Base-by-base conservation (phyloP, 2,329 filamentous ascomycete species). In the Pezicula carpinea region DNA sequence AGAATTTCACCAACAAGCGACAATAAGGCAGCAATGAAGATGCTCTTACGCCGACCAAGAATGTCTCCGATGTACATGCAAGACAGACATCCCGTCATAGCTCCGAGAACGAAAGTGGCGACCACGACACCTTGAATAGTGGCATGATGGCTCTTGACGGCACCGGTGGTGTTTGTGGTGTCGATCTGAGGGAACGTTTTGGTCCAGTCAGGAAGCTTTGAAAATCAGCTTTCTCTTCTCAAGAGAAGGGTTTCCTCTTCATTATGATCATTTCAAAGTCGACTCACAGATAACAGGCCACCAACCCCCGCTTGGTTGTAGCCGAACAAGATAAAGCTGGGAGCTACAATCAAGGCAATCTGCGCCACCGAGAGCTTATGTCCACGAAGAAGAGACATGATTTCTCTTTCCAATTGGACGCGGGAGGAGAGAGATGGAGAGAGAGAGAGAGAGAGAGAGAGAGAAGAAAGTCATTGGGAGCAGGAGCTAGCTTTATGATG, bases 1-100 rank as follows among this genome's bases (percentile, higher is more conserved):
- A 75, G 64, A n/a, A 68, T 58, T 13, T 68, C 66, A 26, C 71
- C 71, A 39, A 74, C 58, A 5, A 74, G 51, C 47, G 69, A 69
- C 39, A 68, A 65, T 13, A 67, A 52, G 5, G 59, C 64, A n/a
- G 62, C 68, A 3, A 63, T 56, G 44, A 72, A 65, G 36, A 72
- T 71, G 51, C 64, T 64, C 35, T 65, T 65, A 23, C 64, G 65
- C 15, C 70, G 64, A 51, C 73, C 71, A 50, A 73, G 54, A 42
- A 55, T 50, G 55, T 74, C 63, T 33, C 71, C 64, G 4, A 62
- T 57, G 31, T 55, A 60, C n/a, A 63, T 64, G 53, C 66, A 68
- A 8, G 61, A 61, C 4, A 70, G 58, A 5, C 66, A 47, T 26
- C 67, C 67, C 18, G 66, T 44, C 26, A 69, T 57, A 6, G 65